Percentiles rank a stretch among this genome's conserved stretches.
Conservation (phyloP, 106 monocot genomes). For the Acorus calamus region DNA sequence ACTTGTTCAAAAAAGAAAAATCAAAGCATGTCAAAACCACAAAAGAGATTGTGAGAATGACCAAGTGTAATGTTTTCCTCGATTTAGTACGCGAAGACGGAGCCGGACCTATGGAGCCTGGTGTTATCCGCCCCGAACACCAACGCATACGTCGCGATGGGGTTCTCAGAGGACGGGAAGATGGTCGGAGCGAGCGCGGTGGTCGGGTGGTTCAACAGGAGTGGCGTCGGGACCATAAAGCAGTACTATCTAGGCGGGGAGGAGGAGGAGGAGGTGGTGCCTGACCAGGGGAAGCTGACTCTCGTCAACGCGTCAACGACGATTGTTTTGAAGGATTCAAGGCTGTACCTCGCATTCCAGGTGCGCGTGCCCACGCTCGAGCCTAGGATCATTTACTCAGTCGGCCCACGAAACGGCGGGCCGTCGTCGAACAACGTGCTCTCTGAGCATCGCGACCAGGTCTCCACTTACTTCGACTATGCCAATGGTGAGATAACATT, state of each 20-base stretch:
- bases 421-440: not conserved
- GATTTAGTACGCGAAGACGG: not conserved
- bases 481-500: not conserved
- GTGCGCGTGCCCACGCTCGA: not conserved
- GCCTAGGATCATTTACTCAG: constrained; percentile 1
- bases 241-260: constrained; percentile 4
- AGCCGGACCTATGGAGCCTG: constrained; percentile 1
- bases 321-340: not conserved
- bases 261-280: not conserved
- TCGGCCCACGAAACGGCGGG: not conserved
- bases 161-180: constrained; percentile 5
- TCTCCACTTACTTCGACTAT: constrained; percentile 7
- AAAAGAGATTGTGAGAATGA: too few relatives aligned
- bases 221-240: not conserved
- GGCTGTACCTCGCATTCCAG: constrained; percentile 7
- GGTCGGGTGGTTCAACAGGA: not conserved
- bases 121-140: not conserved
- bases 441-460: not conserved
- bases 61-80: too few relatives aligned
- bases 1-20: too few relatives aligned
- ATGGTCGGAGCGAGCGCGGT: constrained; percentile 9
- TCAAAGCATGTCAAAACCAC: too few relatives aligned
- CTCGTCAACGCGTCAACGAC: not conserved
- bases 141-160: constrained; percentile 2
- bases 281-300: constrained; percentile 1